Base-by-base conservation (phyloP, 768 basidiomycete genomes). In the Neoboletus magnificus region DNA sequence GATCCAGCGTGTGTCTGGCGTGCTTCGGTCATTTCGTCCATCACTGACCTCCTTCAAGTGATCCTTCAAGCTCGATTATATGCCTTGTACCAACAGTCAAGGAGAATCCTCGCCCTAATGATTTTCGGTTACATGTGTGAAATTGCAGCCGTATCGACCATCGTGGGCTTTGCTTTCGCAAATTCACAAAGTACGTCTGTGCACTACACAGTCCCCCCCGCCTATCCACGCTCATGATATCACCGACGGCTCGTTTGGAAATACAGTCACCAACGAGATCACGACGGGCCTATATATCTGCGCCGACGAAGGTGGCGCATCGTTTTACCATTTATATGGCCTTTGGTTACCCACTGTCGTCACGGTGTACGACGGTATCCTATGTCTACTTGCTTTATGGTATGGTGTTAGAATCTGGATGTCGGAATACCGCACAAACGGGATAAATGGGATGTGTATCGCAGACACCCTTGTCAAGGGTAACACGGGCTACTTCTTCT, bases 21-120 rank as follows among this genome's bases (percentile, higher is more conserved):
- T 35, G 3, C 20, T 22, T 25, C 2, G n/a, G 2, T 4, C 30
- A 27, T 33, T 42, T 16, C 9, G 3, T 13, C 11, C 23, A 48
- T 37, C 7, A 5, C 23, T 52, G 44, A 63, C 33, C 9, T 2
- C 16, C 13, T 15, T 37, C 39, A 20, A 63, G 57, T 56, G 10
- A 41, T 62, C 7, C 57, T 59, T 16, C 61, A 63, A 46, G 51
- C 30, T 47, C 51, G 57, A n/a, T 35, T 63, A 23, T 63, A 56
- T n/a, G 52, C 57, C 5, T 22, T 63, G 41, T 63, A 59, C 27
- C 48, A 23, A 25, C 7, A 23, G 22, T 63, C 62, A 10, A 55
- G 42, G 27, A 29, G 43, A 25, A n/a, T 62, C 16, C 40, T 63
- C 5, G 40, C 25, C 2, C 12, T 63, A 42, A 49, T 62, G 49